Evolutionary conservation across 306 rosid species (phyloP), one percentile per base, ranked within the genome.

Genomic region (Prinsepia uniflora): DNA sequence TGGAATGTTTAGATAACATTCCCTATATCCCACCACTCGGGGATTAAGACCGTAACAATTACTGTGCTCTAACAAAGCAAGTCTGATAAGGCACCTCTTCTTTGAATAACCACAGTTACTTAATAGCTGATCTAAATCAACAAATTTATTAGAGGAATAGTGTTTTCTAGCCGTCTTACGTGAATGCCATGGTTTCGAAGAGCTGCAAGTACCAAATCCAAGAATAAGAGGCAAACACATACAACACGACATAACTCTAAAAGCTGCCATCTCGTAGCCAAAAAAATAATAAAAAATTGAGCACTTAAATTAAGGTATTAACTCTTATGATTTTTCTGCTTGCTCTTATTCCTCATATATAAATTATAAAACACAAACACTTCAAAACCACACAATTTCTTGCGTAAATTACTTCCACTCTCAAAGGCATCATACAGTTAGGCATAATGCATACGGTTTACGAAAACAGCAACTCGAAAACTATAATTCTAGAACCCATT

Each of bases 91-190:
- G 72, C 88, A 83, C 65, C 89, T 86, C 84, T 85, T 87, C 82
- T 85, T 86, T 65, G 89, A 77, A 78, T 75, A 83, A 43, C 92
- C 84, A 92, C 88, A 86, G 77, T 84, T 83, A 68, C 84, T 81
- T 42, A 80, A 61, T 50, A 85, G 63, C 47, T 60, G 79, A 69
- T 79, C 87, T 75, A 83, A 85, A 30, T 75, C 69, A 2, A 79
- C 80, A 46, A 72, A 84, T 66, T 84, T 87, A 76, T 78, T 76
- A 63, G 81, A 80, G 8, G 83, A 68, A 70, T 45, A 65, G 62
- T 55, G 70, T 61, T 76, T 74, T 59, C 79, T 84, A 60, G 58
- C 55, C 7, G 78, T 52, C 39, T 68, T 72, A 8, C 67, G 62
- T 6, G 58, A 81, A 74, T 68, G 54, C 85, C 84, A 65, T 18